Evolutionary conservation across 148 eudicot genomes (phyloP).

Genomic region (Agrostemma githago): DNA sequence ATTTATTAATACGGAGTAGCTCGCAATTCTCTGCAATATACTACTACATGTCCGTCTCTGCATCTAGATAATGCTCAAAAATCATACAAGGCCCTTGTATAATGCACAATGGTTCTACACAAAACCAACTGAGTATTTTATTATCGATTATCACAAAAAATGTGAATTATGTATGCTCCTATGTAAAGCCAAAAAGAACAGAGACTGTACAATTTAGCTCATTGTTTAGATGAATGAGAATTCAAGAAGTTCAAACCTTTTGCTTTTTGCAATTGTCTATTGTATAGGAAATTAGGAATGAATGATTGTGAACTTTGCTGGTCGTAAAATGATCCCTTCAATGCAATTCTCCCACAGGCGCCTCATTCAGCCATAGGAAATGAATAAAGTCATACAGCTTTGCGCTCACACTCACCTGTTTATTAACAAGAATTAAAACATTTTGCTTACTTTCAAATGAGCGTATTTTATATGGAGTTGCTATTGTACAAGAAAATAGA

Average conservation of each 20-base stretch:
- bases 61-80: too few relatives aligned
- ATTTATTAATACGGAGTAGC: too few relatives aligned
- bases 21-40: too few relatives aligned
- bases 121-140: background rate
- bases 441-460: background rate
- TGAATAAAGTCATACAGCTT: conserved; percentile 71
- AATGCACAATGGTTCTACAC: background rate
- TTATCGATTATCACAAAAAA: background rate
- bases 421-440: background rate
- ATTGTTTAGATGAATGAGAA: background rate
- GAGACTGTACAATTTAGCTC: background rate
- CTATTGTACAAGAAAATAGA: background rate
- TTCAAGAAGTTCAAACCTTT: background rate
- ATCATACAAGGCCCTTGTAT: too few relatives aligned
- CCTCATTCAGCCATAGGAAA: conserved; percentile 81
- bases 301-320: background rate
- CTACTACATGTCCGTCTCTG: too few relatives aligned
- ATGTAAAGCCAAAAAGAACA: background rate
- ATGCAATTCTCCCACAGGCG: conserved; percentile 82
- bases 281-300: conserved; percentile 9
- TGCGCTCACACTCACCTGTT: conserved; percentile 72
- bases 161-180: background rate
- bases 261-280: background rate
- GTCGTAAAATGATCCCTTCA: conserved; percentile 24
- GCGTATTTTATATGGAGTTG: background rate